Conservation (phyloP, 148 eudicot species). For the Selenicereus undatus region DNA sequence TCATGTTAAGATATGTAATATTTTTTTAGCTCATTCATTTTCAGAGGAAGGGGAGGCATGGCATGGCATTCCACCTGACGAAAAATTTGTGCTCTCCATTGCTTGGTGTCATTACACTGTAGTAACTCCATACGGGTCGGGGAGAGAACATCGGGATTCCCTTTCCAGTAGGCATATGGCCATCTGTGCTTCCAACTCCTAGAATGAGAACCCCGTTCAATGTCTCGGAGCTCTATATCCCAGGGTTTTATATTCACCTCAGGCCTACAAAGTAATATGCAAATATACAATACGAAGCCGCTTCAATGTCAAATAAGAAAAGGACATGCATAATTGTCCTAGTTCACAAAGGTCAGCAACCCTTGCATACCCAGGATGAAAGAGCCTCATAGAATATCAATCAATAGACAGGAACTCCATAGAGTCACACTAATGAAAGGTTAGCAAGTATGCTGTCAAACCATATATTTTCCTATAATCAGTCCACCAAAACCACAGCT, state of each 20-base stretch:
- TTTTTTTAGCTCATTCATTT: neutral
- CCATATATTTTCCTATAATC: neutral
- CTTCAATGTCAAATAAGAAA: too few relatives aligned
- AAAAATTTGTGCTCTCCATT: slow-evolving; percentile 71
- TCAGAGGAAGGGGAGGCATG: neutral
- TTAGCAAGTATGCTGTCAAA: too few relatives aligned
- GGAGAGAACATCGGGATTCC: slow-evolving; percentile 78
- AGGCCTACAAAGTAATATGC: slow-evolving; percentile 43
- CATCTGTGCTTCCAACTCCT: slow-evolving; percentile 56
- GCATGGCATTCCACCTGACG: slow-evolving; percentile 44
- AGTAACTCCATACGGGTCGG: slow-evolving; percentile 53
- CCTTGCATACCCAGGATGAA: neutral
- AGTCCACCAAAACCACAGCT: neutral
- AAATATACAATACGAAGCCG: neutral
- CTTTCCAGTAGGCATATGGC: slow-evolving; percentile 88
- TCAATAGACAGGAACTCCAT: too few relatives aligned
- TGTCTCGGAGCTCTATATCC: slow-evolving; percentile 66
- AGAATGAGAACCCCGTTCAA: slow-evolving; percentile 58
- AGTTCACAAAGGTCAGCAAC: too few relatives aligned
- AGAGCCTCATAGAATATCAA: neutral
- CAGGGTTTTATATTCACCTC: slow-evolving; percentile 81
- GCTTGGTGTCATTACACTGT: slow-evolving; percentile 56
- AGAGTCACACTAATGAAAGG: too few relatives aligned
- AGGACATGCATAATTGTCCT: too few relatives aligned
- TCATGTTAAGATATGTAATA: neutral